These are phyloP conservation scores for Dentipellis sp. DNA, from an alignment of 768 basidiomycete genomes.

Conservation along the genomic window DNA sequence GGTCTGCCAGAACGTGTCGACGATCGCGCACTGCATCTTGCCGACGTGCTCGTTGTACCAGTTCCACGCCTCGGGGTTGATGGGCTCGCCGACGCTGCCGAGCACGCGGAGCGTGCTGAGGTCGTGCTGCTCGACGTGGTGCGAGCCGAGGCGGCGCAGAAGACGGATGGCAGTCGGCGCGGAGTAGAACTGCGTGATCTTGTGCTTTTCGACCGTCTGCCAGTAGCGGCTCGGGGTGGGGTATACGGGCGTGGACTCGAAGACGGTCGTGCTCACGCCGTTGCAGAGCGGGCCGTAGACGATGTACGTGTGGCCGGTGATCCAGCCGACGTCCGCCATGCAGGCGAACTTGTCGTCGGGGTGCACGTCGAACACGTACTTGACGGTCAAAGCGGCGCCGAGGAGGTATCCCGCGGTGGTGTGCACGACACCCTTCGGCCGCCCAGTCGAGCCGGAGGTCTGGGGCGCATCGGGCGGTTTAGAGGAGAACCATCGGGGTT, in stretches of 20 bases:
- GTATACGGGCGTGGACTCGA: constrained; percentile 96
- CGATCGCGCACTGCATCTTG: constrained; percentile 78
- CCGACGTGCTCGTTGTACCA: constrained; percentile 99
- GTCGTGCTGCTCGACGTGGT: constrained; percentile 79
- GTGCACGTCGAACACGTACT: constrained; percentile 97
- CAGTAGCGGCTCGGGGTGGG: constrained; percentile 96
- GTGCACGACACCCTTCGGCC: constrained; percentile 95
- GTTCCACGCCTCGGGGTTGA: constrained; percentile 98
- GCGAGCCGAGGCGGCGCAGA: constrained; percentile 74
- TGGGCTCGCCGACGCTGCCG: constrained; percentile 94
- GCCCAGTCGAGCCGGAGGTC: constrained; percentile 93
- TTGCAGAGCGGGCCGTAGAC: constrained; percentile 91
- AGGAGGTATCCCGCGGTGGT: constrained; percentile 87
- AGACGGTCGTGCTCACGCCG: constrained; percentile 79
- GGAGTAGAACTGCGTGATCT: constrained; percentile 93
- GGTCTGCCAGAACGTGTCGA: constrained; percentile 97
- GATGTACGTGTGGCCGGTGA: constrained; percentile 92
- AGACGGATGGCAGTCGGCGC: constrained; percentile 94
- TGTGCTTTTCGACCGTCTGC: constrained; percentile 89
- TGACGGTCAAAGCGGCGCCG: constrained; percentile 84
- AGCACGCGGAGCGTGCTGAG: constrained; percentile 77
- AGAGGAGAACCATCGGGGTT: background rate
- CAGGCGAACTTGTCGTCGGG: constrained; percentile 94
- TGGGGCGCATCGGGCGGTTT: constrained; percentile 20
- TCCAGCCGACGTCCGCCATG: constrained; percentile 99